A percentile compares a stretch with the other conserved stretches of the same genome.
These are phyloP conservation scores for Rhizopogon roseolus DNA, from an alignment of 768 basidiomycete genomes.

Conservation along the genomic window DNA sequence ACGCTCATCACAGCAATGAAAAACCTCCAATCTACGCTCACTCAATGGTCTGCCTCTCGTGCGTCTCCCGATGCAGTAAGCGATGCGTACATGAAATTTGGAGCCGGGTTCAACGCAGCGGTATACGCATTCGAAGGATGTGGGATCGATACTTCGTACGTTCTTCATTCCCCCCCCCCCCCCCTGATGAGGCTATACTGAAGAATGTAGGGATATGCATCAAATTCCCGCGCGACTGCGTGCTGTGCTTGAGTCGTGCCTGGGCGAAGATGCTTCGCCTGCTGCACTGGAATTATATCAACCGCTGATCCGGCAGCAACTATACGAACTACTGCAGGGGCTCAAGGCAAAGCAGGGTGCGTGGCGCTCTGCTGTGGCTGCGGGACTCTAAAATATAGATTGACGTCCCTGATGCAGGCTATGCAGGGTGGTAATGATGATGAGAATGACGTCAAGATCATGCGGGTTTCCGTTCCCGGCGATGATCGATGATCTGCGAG, in stretches of 20 bases:
- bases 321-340: slow-evolving; percentile 36
- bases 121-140: slow-evolving; percentile 70
- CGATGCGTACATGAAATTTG: slow-evolving; percentile 85
- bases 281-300: slow-evolving; percentile 30
- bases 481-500: too few species aligned
- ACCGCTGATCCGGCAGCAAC: slow-evolving; percentile 31
- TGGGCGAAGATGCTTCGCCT: slow-evolving; percentile 36
- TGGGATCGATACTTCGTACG: slow-evolving; percentile 75
- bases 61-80: slow-evolving; percentile 72
- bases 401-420: neutral
- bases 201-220: slow-evolving; percentile 32
- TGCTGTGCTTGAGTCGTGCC: slow-evolving; percentile 35
- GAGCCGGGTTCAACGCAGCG: slow-evolving; percentile 82
- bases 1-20: slow-evolving; percentile 79
- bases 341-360: slow-evolving; percentile 37
- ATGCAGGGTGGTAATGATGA: slow-evolving; percentile 3
- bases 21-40: slow-evolving; percentile 68
- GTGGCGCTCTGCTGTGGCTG: slow-evolving; percentile 20
- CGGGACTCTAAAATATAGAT: neutral
- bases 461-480: neutral
- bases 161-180: slow-evolving; percentile 11
- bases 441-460: neutral
- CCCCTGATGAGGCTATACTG: slow-evolving; percentile 1
- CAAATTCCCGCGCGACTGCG: slow-evolving; percentile 35
- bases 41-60: slow-evolving; percentile 58